Base-by-base conservation (phyloP, 2,329 filamentous ascomycete species). In the Ceratocystis albifundus region DNA sequence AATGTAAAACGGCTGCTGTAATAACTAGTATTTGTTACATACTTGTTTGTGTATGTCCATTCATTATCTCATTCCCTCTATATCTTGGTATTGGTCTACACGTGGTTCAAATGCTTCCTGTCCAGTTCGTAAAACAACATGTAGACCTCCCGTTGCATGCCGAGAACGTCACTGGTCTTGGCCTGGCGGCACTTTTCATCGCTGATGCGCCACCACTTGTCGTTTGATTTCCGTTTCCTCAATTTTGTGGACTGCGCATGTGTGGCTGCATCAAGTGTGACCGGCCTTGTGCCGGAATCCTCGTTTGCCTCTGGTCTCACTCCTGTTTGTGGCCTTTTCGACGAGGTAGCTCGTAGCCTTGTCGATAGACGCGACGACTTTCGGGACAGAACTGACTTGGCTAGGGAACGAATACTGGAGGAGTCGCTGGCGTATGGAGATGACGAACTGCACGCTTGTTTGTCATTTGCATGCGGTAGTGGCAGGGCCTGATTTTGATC, bases 101-200 rank as follows among this genome's bases (percentile, higher is more conserved):
- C 66, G 68, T 76, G 75, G 70, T 79, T 80, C 22, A 63, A 17
- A 30, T 63, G 61, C 36, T 50, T n/a, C 20, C 25, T 59, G 70
- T 93, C 88, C 71, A 96, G 78, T 78, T 97, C 93, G 76, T 99
- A 99, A 75, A 99, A 99, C 64, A 99, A 76, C 73, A 99, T 78
- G 75, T 99, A 99, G 0, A 97, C 93, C 76, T 99, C 94, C 72
- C 87, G 88, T 76, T 96, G 91, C 91, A 96, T 96, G 6, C 86
- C 85, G 67, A 99, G 75, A 5, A 99, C 90, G 71, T 99, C 94
- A 65, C 82, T 84, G 4, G 92, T 97, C 79, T 92, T 96, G 70
- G 90, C 88, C 76, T 97, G 93, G 73, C 93, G 94, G 72, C 97
- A 85, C 76, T 95, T 96, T 70, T 99, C 94, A 74, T 99, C 94